Evolutionary conservation across 2,329 filamentous ascomycete genomes (phyloP).

Genomic region (Diaporthe velutina): DNA sequence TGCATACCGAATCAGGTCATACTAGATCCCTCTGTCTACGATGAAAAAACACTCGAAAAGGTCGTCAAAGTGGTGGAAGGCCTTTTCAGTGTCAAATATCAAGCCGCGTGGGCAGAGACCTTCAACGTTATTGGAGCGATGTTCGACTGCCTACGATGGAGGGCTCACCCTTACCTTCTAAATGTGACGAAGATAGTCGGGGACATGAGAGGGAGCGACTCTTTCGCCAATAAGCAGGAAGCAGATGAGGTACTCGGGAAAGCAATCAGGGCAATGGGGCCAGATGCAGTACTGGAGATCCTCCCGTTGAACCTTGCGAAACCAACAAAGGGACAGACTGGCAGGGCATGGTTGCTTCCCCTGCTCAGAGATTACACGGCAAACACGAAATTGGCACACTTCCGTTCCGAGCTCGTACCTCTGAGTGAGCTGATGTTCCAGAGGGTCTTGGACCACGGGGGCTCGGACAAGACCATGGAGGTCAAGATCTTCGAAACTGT

Average conservation of each 20-base stretch:
- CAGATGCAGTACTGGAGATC: slow-evolving; percentile 83
- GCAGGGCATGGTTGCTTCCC: slow-evolving; percentile 94
- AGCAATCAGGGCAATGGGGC: slow-evolving; percentile 90
- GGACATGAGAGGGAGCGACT: slow-evolving; percentile 87
- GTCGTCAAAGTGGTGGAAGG: slow-evolving; percentile 79
- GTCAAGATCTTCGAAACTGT: slow-evolving; percentile 98
- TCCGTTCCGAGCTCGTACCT: slow-evolving; percentile 87
- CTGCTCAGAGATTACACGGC: slow-evolving; percentile 89
- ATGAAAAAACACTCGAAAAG: slow-evolving; percentile 90
- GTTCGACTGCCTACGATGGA: slow-evolving; percentile 90
- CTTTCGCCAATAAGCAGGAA: slow-evolving; percentile 94
- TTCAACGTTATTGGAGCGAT: slow-evolving; percentile 90
- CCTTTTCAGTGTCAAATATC: slow-evolving; percentile 89
- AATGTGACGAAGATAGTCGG: slow-evolving; percentile 84
- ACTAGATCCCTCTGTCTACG: slow-evolving; percentile 89
- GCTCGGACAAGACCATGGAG: slow-evolving; percentile 91
- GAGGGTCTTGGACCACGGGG: slow-evolving; percentile 84
- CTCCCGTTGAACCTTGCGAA: slow-evolving; percentile 88
- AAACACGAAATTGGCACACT: slow-evolving; percentile 89
- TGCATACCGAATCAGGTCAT: slow-evolving; percentile 88
- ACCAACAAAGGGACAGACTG: slow-evolving; percentile 81
- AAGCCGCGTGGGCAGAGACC: slow-evolving; percentile 93
- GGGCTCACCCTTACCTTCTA: slow-evolving; percentile 81
- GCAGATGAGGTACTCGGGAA: slow-evolving; percentile 91
- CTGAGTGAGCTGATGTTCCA: slow-evolving; percentile 93